Evolutionary conservation across 2,329 filamentous ascomycete genomes (phyloP).

Genomic region (Diatrype stigma): DNA sequence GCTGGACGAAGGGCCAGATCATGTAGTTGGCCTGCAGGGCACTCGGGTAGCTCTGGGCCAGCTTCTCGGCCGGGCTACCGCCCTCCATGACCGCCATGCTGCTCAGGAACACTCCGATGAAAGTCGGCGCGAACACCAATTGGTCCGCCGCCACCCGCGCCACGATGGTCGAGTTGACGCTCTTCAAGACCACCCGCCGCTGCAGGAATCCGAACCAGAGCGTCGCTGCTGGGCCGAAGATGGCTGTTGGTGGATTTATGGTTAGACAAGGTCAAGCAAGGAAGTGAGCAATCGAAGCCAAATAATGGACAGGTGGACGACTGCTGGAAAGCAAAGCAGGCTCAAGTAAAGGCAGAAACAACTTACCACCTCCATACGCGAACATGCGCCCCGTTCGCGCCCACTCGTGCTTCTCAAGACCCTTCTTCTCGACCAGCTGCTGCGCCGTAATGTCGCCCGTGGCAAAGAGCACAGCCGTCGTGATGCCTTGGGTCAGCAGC

Average conservation of each 20-base stretch:
- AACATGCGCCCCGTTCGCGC: constrained; percentile 73
- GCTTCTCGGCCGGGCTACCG: constrained; percentile 55
- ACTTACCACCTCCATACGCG: constrained; percentile 70
- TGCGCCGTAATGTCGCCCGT: constrained; percentile 89
- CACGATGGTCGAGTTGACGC: constrained; percentile 64
- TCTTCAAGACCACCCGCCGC: constrained; percentile 59
- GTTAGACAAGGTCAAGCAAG: too few species aligned
- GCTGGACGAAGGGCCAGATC: constrained; percentile 83
- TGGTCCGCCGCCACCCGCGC: constrained; percentile 81
- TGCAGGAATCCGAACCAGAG: constrained; percentile 83
- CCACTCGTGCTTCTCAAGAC: constrained; percentile 70
- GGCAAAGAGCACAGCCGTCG: constrained; percentile 87
- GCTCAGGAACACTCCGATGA: constrained; percentile 76
- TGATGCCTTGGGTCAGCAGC: constrained; percentile 84
- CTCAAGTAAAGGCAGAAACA: constrained; percentile 2
- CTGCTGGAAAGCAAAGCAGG: constrained; percentile 2
- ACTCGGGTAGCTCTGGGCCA: constrained; percentile 64
- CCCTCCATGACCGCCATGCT: constrained; percentile 84
- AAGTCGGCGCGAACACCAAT: constrained; percentile 75
- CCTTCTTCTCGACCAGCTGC: constrained; percentile 81
- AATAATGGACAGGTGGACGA: constrained; percentile 3
- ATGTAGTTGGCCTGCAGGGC: constrained; percentile 81
- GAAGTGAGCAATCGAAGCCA: constrained; percentile 1
- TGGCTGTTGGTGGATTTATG: constrained; percentile 42
- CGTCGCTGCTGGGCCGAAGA: constrained; percentile 86